Conservation (phyloP, 768 basidiomycete species). For the Cubamyces lactineus region DNA sequence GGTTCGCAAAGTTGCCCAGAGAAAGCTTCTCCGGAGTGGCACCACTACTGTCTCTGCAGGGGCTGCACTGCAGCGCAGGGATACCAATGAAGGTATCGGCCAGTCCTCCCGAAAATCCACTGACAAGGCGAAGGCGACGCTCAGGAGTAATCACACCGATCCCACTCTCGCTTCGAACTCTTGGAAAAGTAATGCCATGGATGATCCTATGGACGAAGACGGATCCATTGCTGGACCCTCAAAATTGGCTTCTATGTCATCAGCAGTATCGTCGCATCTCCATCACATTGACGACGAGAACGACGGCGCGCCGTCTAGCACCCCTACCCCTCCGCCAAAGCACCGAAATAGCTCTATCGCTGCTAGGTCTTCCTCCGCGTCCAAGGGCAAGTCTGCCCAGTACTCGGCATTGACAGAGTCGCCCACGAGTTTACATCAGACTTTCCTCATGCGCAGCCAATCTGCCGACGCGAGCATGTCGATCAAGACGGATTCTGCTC, state of each 20-base stretch:
- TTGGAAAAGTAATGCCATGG: too few relatives aligned
- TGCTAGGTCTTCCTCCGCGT: neutral
- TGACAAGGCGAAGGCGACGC: neutral
- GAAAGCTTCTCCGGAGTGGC: neutral
- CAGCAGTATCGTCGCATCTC: neutral
- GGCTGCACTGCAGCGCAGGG: neutral
- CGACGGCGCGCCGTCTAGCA: constrained; percentile 8
- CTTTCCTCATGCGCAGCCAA: neutral
- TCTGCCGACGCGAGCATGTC: neutral
- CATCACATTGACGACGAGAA: neutral
- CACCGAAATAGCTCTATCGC: neutral
- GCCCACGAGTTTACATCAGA: neutral
- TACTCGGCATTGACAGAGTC: constrained; percentile 7
- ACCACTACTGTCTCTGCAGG: neutral
- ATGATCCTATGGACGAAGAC: neutral
- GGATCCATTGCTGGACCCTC: constrained; percentile 7
- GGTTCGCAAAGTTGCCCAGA: constrained; percentile 2
- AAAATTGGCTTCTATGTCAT: neutral
- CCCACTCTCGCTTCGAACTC: neutral
- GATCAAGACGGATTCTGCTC: neutral
- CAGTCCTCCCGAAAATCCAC: neutral
- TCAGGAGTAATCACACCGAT: neutral
- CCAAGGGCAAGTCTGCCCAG: neutral
- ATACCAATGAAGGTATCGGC: constrained; percentile 4
- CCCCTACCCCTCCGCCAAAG: constrained; percentile 12